Evolutionary conservation across 202 grass and related monocot genomes (phyloP).

Genomic region (Musa balbisiana): DNA sequence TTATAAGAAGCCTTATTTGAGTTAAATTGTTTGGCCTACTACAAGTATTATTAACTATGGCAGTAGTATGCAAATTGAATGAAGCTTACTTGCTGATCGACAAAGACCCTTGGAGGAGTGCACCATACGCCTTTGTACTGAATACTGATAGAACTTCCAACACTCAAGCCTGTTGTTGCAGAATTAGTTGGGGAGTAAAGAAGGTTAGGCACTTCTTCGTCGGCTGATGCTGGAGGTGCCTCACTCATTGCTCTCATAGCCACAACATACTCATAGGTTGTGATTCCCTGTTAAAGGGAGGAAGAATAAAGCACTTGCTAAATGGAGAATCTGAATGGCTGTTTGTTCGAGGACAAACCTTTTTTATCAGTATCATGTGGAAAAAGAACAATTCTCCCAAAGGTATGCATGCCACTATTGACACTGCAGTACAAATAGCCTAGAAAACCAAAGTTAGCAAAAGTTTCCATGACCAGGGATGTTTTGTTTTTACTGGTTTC

Average conservation of each 20-base stretch:
- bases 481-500: constrained; percentile 1
- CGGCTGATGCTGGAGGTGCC: constrained; percentile 53
- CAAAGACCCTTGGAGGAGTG: constrained; percentile 94
- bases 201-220: constrained; percentile 73
- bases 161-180: constrained; percentile 83
- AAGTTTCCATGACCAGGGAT: constrained; percentile 21
- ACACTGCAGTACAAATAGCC: constrained; percentile 76
- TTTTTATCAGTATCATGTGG: constrained; percentile 96
- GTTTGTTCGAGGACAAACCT: constrained; percentile 41
- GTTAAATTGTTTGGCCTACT: neutral
- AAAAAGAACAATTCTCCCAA: constrained; percentile 99
- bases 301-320: constrained; percentile 8
- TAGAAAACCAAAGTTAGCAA: constrained; percentile 48
- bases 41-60: constrained; percentile 4
- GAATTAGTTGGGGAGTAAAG: constrained; percentile 94
- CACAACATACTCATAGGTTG: constrained; percentile 96
- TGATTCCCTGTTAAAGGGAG: constrained; percentile 53
- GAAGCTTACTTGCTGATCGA: constrained; percentile 69
- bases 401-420: constrained; percentile 74
- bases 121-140: constrained; percentile 97
- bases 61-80: constrained; percentile 4
- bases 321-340: constrained; percentile 4
- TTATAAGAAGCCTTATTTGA: constrained; percentile 2
- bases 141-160: constrained; percentile 82
- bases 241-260: constrained; percentile 98